Conservation (phyloP, 2,329 filamentous ascomycete species). For the Aurifilum marmelostoma region DNA sequence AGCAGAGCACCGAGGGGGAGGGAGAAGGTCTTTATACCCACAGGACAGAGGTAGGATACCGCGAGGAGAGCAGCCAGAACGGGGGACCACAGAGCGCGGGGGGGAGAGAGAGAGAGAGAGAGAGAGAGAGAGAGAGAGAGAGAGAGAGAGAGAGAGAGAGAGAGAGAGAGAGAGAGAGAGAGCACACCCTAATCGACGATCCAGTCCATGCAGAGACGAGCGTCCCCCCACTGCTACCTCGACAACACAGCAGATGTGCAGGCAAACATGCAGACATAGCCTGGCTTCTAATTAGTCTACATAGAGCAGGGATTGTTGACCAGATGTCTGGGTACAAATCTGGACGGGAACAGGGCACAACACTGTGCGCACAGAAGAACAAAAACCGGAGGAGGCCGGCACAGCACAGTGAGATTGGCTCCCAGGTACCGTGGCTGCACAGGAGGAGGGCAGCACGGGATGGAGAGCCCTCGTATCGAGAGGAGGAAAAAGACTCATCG, state of each 20-base stretch:
- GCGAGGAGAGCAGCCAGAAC: background rate
- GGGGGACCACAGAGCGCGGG: no score
- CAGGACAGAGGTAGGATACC: background rate
- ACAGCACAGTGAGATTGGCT: background rate
- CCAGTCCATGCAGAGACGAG: no score
- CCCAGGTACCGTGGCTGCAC: background rate
- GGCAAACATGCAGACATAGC: background rate
- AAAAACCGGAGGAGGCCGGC: background rate
- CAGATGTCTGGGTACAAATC: background rate
- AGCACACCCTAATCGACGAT: no score
- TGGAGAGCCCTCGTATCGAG: background rate
- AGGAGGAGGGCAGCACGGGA: background rate
- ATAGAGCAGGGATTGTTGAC: background rate
- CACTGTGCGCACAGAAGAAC: background rate
- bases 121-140: no score
- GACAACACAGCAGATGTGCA: background rate
- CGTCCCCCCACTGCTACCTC: background rate
- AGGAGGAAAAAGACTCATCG: background rate
- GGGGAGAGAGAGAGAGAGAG: background rate
- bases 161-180: no score
- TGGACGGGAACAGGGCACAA: background rate
- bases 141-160: no score
- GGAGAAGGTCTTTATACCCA: background rate
- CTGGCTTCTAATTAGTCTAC: background rate
- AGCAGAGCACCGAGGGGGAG: background rate